Base-by-base conservation (phyloP, 2,329 filamentous ascomycete species). In the Alternaria longipes region DNA sequence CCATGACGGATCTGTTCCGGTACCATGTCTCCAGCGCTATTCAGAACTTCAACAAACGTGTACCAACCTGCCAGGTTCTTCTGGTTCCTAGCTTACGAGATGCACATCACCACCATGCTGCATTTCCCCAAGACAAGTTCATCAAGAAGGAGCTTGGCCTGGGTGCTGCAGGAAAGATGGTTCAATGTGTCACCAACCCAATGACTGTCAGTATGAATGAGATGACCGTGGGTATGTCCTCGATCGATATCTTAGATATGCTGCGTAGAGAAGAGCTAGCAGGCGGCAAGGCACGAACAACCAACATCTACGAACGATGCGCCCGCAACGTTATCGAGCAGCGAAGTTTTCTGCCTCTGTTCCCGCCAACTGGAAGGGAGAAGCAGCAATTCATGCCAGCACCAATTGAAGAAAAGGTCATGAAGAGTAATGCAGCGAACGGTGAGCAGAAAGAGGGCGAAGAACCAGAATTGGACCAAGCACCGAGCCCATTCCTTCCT, bases 171-270 rank as follows among this genome's bases (percentile, higher is more conserved):
- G 71, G 69, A 11, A 94, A 92, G 75, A 85, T 90, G 58, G 90
- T 86, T 11, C 89, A 87, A 56, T 87, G 96, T 69, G 87, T 97
- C 16, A 92, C 93, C 2, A 98, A 98, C 74, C 95, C 95, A 1
- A 94, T 96, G 84, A 93, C 91, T 8, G 80, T 98, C 3, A 92
- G 89, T 6, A 84, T 98, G 66, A 99, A 99, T 79, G 95, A 98
- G 79, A 86, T 90, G 44, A 85, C 94, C 2, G 80, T 97, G 26
- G 93, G 91, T 5, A 85, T 97, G 69, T 93, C 90, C 26, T 90
- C 89, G 0, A 91, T 97, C 72, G 95, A 99, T 74, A 82, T 93
- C 4, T 84, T 99, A 1, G 93, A 89, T 64, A 93, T 97, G 79
- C 81, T 97, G 54, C 86, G 90, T n/a, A 83, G 86, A 26, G 90